Evolutionary conservation across 2,329 filamentous ascomycete genomes (phyloP).

Genomic region (Alternaria longipes): DNA sequence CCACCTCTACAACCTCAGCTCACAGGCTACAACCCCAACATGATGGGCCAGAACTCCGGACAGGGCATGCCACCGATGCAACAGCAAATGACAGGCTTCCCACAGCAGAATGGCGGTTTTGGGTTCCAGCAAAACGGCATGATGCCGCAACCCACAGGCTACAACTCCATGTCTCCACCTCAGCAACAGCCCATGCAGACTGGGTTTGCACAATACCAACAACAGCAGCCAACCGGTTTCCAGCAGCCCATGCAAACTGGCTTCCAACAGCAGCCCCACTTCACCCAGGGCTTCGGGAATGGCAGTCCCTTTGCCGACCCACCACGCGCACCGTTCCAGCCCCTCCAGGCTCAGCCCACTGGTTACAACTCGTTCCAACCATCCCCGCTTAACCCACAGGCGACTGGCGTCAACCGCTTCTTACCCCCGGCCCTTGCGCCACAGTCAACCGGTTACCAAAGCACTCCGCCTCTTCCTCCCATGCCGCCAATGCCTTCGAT

Average conservation of each 20-base stretch:
- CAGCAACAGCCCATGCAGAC: constrained; percentile 58
- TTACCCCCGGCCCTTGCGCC: constrained; percentile 60
- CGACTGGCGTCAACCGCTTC: constrained; percentile 63
- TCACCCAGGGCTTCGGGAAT: constrained; percentile 57
- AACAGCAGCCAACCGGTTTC: constrained; percentile 54
- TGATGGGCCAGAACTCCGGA: constrained; percentile 71
- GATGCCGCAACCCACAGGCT: constrained; percentile 52
- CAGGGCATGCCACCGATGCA: constrained; percentile 53
- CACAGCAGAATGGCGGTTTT: constrained; percentile 46
- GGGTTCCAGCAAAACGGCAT: constrained; percentile 50
- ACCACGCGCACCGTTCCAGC: constrained; percentile 56
- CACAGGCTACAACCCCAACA: constrained; percentile 71
- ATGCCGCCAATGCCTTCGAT: constrained; percentile 64
- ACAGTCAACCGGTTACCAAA: constrained; percentile 64
- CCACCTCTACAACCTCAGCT: constrained; percentile 82
- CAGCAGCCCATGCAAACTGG: constrained; percentile 60
- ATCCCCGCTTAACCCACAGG: constrained; percentile 59
- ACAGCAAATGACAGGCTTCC: constrained; percentile 53
- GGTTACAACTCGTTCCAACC: constrained; percentile 50
- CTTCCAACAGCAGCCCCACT: constrained; percentile 43
- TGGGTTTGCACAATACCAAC: constrained; percentile 54
- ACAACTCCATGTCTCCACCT: constrained; percentile 39
- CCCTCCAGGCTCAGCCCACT: constrained; percentile 51
- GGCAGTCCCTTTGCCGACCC: constrained; percentile 64
- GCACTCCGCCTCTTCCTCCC: constrained; percentile 67